Evolutionary conservation across 345 rosid genomes (phyloP).

Genomic region (Schrenkiella parvula): DNA sequence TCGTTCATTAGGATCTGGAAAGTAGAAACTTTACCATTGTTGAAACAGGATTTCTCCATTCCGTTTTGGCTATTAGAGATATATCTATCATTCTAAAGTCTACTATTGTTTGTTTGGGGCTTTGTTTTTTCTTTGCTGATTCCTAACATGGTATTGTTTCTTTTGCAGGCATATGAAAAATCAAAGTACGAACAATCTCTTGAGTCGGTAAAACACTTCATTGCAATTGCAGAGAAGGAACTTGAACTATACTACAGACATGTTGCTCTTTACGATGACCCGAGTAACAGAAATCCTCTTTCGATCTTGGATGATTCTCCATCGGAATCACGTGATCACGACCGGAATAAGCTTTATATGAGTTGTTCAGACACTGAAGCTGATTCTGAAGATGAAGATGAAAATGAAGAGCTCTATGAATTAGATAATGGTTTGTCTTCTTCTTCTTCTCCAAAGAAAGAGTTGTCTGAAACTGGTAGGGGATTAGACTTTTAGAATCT

Average conservation of each 20-base stretch:
- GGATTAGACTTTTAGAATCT: background rate
- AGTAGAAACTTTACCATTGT: background rate
- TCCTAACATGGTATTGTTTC: background rate
- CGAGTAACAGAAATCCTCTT: constrained; percentile 50
- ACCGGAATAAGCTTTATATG: constrained; percentile 4
- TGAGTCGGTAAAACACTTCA: constrained; percentile 73
- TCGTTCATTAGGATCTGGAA: background rate
- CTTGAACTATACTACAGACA: constrained; percentile 75
- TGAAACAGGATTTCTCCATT: background rate
- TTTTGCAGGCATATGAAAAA: constrained; percentile 70
- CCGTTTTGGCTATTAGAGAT: background rate
- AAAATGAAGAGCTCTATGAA: constrained; percentile 2
- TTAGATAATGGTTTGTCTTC: constrained; percentile 1
- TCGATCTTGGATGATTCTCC: constrained; percentile 49
- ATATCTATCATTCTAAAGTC: background rate
- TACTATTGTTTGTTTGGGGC: background rate
- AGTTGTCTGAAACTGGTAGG: background rate
- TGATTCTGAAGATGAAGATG: constrained; percentile 36
- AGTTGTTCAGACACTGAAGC: constrained; percentile 30
- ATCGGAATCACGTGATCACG: constrained; percentile 24
- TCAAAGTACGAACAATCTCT: constrained; percentile 91
- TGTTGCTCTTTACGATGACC: constrained; percentile 69
- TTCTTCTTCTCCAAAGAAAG: background rate
- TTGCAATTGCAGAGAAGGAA: constrained; percentile 74
- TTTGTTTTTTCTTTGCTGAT: background rate